These are phyloP conservation scores for Eucalyptus brandiana DNA, from an alignment of 345 rosid genomes.

Conservation along the genomic window DNA sequence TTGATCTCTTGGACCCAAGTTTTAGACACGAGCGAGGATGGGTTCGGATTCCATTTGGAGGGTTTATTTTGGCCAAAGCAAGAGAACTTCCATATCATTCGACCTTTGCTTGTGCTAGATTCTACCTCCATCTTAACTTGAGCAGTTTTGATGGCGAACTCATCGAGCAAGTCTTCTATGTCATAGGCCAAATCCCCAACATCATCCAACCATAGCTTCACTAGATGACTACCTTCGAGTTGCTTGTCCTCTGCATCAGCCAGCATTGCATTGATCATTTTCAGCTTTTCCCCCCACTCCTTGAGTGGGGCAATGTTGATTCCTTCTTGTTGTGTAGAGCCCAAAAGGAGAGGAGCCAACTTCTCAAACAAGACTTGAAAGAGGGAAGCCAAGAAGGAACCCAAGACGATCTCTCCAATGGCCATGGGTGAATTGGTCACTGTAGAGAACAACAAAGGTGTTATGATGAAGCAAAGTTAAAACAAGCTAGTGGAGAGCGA, in stretches of 20 bases:
- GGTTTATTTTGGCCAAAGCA: too few species aligned
- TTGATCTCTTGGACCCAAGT: neutral
- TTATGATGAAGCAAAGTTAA: rapidly evolving
- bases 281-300: neutral
- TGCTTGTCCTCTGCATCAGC: neutral
- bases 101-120: too few species aligned
- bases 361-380: neutral
- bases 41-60: too few species aligned
- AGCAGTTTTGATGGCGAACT: rapidly evolving
- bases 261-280: too few species aligned
- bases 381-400: neutral
- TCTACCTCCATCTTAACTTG: too few species aligned
- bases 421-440: neutral
- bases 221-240: rapidly evolving
- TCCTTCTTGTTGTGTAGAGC: too few species aligned
- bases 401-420: neutral
- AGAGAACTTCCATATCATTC: too few species aligned
- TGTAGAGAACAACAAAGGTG: neutral
- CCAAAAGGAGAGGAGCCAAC: neutral
- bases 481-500: neutral
- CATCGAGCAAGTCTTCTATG: neutral
- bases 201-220: neutral
- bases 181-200: neutral
- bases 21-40: neutral
- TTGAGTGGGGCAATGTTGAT: too few species aligned